Percentiles rank a stretch among this genome's conserved stretches.
Conservation (phyloP, 106 monocot genomes). For the Acanthochlamys bracteata region DNA sequence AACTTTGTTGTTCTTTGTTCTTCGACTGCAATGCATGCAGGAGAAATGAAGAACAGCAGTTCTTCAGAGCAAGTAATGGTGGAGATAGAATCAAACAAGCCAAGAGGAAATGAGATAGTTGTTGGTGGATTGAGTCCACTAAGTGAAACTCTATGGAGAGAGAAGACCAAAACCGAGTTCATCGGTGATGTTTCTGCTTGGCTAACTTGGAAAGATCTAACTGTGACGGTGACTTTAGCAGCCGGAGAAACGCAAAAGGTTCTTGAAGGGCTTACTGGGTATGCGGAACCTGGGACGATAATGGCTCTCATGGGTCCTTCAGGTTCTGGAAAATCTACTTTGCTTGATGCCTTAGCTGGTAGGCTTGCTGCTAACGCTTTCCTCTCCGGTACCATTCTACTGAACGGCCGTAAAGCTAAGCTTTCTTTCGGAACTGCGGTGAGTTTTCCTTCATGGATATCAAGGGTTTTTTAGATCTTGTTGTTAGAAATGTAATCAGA, state of each 20-base stretch:
- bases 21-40: neutral
- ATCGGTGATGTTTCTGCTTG: conserved; percentile 53
- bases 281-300: conserved; percentile 56
- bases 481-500: no score
- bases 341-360: conserved; percentile 58
- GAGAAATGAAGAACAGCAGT: conserved; percentile 10
- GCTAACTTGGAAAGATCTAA: conserved; percentile 69
- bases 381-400: conserved; percentile 42
- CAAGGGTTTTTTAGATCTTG: neutral
- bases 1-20: neutral
- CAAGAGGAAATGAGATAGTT: conserved; percentile 19
- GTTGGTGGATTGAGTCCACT: conserved; percentile 47
- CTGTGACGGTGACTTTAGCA: conserved; percentile 44
- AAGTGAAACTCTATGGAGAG: conserved; percentile 73
- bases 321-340: conserved; percentile 67
- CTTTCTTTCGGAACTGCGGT: conserved; percentile 73
- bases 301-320: conserved; percentile 80
- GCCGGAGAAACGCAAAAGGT: conserved; percentile 42
- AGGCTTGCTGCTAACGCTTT: conserved; percentile 63
- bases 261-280: conserved; percentile 56
- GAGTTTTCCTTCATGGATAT: neutral
- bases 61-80: conserved; percentile 53
- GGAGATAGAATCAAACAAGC: conserved; percentile 66
- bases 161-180: conserved; percentile 35
- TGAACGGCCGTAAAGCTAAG: conserved; percentile 67